Conservation (phyloP, 2,329 filamentous ascomycete genomes). For the Fusarium poae region DNA sequence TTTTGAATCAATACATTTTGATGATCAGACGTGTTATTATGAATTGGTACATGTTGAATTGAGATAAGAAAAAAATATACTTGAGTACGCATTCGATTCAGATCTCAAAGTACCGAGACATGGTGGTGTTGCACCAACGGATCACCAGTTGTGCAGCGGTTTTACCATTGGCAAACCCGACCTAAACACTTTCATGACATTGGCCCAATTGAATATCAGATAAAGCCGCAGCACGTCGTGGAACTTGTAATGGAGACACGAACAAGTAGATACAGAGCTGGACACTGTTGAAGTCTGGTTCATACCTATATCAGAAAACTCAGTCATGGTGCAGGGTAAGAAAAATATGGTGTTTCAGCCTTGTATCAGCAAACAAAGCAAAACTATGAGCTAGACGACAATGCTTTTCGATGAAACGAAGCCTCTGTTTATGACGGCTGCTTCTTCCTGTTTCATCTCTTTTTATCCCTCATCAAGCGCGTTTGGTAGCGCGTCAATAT, state of each 20-base stretch:
- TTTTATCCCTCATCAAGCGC: background rate
- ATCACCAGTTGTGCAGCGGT: background rate
- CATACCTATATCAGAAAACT: background rate
- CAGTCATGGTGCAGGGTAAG: background rate
- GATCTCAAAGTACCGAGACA: background rate
- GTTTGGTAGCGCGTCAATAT: background rate
- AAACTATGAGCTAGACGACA: background rate
- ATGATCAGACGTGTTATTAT: background rate
- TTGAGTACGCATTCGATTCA: background rate
- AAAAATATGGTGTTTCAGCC: background rate
- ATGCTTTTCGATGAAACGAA: background rate
- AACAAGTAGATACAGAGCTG: background rate
- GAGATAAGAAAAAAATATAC: background rate
- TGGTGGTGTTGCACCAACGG: background rate
- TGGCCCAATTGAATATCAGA: background rate
- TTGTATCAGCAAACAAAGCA: background rate
- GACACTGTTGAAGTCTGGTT: background rate
- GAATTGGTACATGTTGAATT: too few relatives aligned
- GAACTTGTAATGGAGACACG: background rate
- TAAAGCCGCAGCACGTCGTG: background rate
- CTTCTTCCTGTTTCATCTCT: background rate
- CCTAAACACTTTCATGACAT: background rate
- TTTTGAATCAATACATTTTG: slow-evolving; percentile 38
- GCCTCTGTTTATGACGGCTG: background rate
- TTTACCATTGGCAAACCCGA: background rate